A percentile compares a stretch with the other conserved stretches of the same genome.
Conservation (phyloP, 495 filamentous ascomycete genomes). For the Mytilinidion resinicola region DNA sequence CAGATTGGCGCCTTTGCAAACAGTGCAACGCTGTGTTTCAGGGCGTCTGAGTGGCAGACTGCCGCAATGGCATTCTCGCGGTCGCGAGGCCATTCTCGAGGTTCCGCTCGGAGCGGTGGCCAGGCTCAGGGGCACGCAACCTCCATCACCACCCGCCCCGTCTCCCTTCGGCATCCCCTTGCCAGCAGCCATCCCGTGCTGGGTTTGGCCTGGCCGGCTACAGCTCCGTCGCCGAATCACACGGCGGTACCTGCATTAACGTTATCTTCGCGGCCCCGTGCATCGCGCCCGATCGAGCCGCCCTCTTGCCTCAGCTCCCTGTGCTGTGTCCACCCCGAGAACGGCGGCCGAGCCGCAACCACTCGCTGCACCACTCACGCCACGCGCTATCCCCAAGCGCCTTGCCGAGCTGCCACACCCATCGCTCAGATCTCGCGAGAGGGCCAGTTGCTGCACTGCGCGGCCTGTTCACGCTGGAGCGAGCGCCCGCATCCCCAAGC, state of each 20-base stretch:
- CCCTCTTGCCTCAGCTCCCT: not conserved
- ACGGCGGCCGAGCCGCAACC: not conserved
- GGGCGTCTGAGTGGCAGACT: no score
- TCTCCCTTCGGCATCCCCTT: no score
- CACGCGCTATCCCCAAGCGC: not conserved
- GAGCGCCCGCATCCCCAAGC: constrained; percentile 13
- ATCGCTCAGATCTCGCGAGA: constrained; percentile 5
- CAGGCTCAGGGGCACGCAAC: no score
- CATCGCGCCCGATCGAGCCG: not conserved
- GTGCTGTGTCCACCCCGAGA: not conserved
- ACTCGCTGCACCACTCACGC: not conserved
- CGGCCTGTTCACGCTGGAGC: constrained; percentile 13
- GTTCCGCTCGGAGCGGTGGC: no score
- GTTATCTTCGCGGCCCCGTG: not conserved
- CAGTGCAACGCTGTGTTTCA: no score
- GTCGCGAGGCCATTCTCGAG: no score
- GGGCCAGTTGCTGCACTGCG: constrained; percentile 1
- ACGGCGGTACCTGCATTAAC: not conserved
- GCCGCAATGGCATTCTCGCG: no score
- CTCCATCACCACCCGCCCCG: no score
- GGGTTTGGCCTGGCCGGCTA: no score
- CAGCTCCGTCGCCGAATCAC: no score
- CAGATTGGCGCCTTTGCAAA: no score
- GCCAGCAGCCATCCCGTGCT: no score
- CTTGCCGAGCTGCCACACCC: not conserved